These are phyloP conservation scores for Pythium periplocum DNA, from an alignment of 352 stramenopile species.

Conservation along the genomic window DNA sequence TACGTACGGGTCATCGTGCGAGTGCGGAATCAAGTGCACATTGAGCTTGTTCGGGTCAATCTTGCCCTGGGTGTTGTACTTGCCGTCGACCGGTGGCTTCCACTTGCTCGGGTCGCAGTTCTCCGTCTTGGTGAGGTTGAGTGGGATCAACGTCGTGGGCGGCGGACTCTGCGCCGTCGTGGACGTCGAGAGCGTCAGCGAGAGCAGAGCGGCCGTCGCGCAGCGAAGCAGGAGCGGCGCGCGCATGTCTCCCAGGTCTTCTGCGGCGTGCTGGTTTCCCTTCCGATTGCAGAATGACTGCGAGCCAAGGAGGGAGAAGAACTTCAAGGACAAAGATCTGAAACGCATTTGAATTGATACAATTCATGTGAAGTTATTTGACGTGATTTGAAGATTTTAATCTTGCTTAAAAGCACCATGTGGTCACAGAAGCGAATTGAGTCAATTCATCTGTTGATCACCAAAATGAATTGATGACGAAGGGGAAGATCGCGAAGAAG, in stretches of 20 bases:
- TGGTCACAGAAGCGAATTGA: too few species aligned
- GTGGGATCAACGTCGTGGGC: not conserved
- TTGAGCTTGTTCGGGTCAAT: constrained; percentile 84
- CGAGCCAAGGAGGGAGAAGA: constrained; percentile 1
- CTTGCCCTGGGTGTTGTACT: constrained; percentile 60
- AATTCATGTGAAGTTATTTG: constrained; percentile 10
- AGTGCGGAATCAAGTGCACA: constrained; percentile 95
- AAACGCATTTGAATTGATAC: constrained; percentile 5
- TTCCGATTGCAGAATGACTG: constrained; percentile 5
- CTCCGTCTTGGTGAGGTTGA: not conserved
- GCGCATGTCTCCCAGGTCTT: too few species aligned
- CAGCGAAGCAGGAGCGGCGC: too few species aligned
- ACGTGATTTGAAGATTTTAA: constrained; percentile 8
- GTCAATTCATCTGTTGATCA: constrained; percentile 10
- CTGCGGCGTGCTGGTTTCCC: too few species aligned
- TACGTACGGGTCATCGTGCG: constrained; percentile 90
- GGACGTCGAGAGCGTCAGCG: constrained; percentile 7
- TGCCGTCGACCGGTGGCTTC: constrained; percentile 47
- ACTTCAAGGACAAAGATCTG: constrained; percentile 18
- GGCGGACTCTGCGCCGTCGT: constrained; percentile 1
- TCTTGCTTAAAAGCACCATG: too few species aligned
- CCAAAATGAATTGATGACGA: constrained; percentile 10
- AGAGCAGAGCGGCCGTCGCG: not conserved
- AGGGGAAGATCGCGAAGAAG: too few species aligned
- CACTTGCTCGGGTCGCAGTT: constrained; percentile 61